A percentile compares a stretch with the other conserved stretches of the same genome.
Conservation (phyloP, 495 filamentous ascomycete species). For the Penicillium odoratum region DNA sequence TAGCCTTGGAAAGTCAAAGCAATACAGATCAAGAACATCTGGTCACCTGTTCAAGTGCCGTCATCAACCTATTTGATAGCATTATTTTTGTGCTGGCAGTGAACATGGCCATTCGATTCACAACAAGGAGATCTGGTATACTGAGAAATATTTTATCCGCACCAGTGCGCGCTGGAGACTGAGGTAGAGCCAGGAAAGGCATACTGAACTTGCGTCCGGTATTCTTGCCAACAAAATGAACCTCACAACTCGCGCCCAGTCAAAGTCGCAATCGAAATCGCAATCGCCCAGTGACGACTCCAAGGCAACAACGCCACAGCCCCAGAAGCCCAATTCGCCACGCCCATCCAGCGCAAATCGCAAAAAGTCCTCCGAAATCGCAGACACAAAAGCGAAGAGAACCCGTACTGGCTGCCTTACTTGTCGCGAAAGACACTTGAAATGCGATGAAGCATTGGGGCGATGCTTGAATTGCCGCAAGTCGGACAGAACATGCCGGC, state of each 20-base stretch:
- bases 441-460: slow-evolving; percentile 81
- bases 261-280: slow-evolving; percentile 18
- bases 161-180: slow-evolving; percentile 26
- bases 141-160: slow-evolving; percentile 13
- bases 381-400: slow-evolving; percentile 58
- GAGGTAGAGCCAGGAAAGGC: not conserved
- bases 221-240: slow-evolving; percentile 17
- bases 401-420: slow-evolving; percentile 79
- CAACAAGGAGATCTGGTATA: slow-evolving; percentile 18
- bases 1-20: not conserved
- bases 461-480: slow-evolving; percentile 87
- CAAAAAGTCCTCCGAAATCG: slow-evolving; percentile 26
- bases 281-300: slow-evolving; percentile 13
- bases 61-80: not conserved
- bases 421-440: slow-evolving; percentile 73
- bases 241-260: slow-evolving; percentile 18
- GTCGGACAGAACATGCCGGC: slow-evolving; percentile 79
- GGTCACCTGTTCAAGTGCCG: not conserved
- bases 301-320: slow-evolving; percentile 18
- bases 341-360: slow-evolving; percentile 19
- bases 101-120: slow-evolving; percentile 31
- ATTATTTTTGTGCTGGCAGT: slow-evolving; percentile 4
- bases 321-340: slow-evolving; percentile 26
- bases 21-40: not conserved
- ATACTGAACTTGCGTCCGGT: not conserved